Base-by-base conservation (phyloP, 192 early-diverging fungal genomes). In the Diversispora eburnea region DNA sequence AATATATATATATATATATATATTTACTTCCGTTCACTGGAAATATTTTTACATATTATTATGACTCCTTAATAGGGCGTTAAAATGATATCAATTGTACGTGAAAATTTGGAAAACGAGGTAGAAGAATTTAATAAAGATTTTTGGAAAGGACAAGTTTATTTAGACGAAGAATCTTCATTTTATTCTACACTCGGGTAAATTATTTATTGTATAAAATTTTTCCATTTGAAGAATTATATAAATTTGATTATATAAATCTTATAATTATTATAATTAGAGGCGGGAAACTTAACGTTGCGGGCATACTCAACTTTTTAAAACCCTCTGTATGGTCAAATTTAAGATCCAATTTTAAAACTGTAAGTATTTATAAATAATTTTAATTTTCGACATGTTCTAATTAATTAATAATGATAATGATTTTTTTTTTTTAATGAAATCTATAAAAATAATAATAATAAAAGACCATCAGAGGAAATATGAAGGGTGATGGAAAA, bases 1-100 rank as follows among this genome's bases (percentile, higher is more conserved):
- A 72, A 43, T 8, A 52, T 19, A 8, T 19, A 68, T 43, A 66
- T 47, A 9, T 48, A 45, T 49, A 45, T 67, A 45, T 20, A 45
- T 12, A 46, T 20, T 22, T 45, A n/a, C n/a, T n/a, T n/a, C n/a
- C n/a, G n/a, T n/a, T n/a, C n/a, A n/a, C n/a, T n/a, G n/a, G n/a
- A n/a, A n/a, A n/a, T n/a, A n/a, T 33, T 33, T 33, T 33, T 33
- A 33, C 25, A 33, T 33, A 33, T 33, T 33, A 33, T 2, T 2
- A 33, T 33, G 25, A 2, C 3, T 20, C 15, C 12, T 33, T 33
- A 47, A 8, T 75, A 83, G 75, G 82, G 79, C 5, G 66, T 83
- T 75, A 78, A 74, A 45, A 82, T 85, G 82, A 73, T 85, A 15
- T 78, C 82, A 41, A 71, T 85, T 42, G 77, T 83, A 22, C 84